Evolutionary conservation across 495 filamentous ascomycete species (phyloP).

Genomic region (Talaromyces liani): DNA sequence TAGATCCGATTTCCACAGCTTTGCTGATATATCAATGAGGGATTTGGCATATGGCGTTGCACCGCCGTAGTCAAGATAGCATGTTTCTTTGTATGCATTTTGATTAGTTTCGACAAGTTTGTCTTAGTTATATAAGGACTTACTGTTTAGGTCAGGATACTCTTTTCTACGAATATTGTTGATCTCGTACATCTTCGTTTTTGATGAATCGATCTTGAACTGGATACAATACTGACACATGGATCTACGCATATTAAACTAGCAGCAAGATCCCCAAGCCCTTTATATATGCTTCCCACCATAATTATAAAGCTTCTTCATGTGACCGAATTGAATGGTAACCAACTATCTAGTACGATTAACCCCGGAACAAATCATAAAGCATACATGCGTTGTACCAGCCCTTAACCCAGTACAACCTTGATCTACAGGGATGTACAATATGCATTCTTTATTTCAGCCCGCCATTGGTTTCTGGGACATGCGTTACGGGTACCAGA

Average conservation of each 20-base stretch:
- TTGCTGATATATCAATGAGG: slow-evolving; percentile 49
- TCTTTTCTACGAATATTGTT: slow-evolving; percentile 29
- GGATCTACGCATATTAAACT: neutral
- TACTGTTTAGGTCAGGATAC: slow-evolving; percentile 37
- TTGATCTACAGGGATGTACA: neutral
- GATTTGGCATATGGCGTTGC: slow-evolving; percentile 66
- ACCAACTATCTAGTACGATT: neutral
- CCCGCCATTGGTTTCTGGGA: neutral
- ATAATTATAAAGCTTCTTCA: neutral
- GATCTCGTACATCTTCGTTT: slow-evolving; percentile 8
- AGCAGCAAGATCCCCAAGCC: neutral
- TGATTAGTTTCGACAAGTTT: neutral
- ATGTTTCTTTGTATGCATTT: slow-evolving; percentile 20
- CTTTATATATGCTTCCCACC: neutral
- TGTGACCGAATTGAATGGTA: neutral
- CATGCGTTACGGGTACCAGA: neutral
- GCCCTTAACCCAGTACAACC: neutral
- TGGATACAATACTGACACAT: neutral
- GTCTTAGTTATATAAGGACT: neutral
- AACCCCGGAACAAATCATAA: neutral
- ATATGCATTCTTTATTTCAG: neutral
- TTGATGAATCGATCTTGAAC: neutral
- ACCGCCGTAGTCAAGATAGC: slow-evolving; percentile 70
- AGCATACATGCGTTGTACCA: neutral
- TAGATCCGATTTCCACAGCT: slow-evolving; percentile 49